A percentile compares a stretch with the other conserved stretches of the same genome.
These are phyloP conservation scores for Tricholoma matsutake DNA, from an alignment of 768 basidiomycete genomes.

Conservation along the genomic window DNA sequence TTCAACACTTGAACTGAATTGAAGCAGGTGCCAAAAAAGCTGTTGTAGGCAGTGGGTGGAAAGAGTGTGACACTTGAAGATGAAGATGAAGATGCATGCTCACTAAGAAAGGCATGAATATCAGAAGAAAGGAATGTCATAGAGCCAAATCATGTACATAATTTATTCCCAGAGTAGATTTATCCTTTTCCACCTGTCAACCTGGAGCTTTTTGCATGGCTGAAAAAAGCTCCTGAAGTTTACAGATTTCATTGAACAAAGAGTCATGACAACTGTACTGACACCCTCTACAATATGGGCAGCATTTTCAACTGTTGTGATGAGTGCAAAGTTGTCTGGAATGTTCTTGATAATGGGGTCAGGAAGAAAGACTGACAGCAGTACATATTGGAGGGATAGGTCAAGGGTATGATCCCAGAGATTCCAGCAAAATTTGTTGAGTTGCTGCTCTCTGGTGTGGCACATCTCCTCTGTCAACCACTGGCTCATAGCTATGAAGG, in stretches of 20 bases:
- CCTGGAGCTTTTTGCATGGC: too few relatives aligned
- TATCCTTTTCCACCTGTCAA: too few relatives aligned
- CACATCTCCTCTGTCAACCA: slow-evolving; percentile 6
- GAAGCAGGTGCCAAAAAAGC: too few relatives aligned
- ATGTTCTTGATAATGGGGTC: background rate
- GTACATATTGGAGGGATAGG: background rate
- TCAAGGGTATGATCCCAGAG: background rate
- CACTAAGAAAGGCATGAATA: background rate
- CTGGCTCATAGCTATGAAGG: background rate
- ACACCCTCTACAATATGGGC: background rate
- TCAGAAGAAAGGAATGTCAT: background rate
- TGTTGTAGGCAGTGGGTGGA: background rate
- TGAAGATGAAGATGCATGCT: background rate
- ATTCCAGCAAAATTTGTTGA: background rate
- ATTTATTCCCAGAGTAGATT: too few relatives aligned
- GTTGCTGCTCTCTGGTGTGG: background rate
- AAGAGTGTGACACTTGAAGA: background rate
- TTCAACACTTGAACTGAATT: too few relatives aligned
- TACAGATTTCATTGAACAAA: too few relatives aligned
- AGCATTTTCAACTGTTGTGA: background rate
- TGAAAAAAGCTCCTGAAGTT: too few relatives aligned
- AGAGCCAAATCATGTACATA: too few relatives aligned
- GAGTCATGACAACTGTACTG: background rate
- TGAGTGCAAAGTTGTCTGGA: slow-evolving; percentile 2
- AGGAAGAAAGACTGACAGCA: slow-evolving; percentile 4